Base-by-base conservation (phyloP, 495 filamentous ascomycete genomes). In the Bryoglossum gracile region DNA sequence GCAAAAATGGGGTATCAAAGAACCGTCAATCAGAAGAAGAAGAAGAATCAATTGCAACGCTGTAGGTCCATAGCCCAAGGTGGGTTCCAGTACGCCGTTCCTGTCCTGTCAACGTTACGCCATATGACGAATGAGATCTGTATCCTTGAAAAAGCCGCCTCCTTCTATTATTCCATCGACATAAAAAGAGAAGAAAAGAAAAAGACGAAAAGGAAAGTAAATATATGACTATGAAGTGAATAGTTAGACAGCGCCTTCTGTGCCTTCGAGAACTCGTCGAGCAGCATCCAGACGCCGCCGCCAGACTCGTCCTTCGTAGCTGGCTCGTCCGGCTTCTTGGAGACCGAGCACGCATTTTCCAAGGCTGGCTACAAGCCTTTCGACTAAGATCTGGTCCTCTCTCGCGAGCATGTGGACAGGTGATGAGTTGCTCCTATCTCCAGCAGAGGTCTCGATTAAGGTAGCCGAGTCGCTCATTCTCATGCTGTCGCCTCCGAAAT, bases 361-460 rank as follows among this genome's bases (percentile, higher is more conserved):
- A 14, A 95, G 68, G 47, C 81, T 86, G n/a, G 77, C 73, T 8
- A 90, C 81, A 4, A 95, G 66, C 40, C 77, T 69, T 57, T 89
- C 84, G n/a, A 91, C 74, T 11, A 91, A 74, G 47, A 82, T 77
- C 53, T 82, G 81, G 54, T 90, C 86, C 37, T 86, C 80, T 32
- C 78, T 73, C 38, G 76, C 74, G 30, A 87, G 54, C 66, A 75
- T 61, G 63, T 78, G 48, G 54, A 75, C 54, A 46, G 51, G 63
- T 62, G 25, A 75, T 59, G 23, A 62, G 60, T 26, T 68, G 1
- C 48, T 18, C 19, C 42, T n/a, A 13, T 53, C 49, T 8, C 46
- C 37, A 36, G n/a, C 41, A n/a, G n/a, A n/a, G 47, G 18, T 61
- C 4, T 60, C 62, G 19, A 64, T 66, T 21, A 55, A 49, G 14